phyloP scores from a whole-genome alignment of 176 grass and related monocot genomes.

The Raddia guianensis region DNA sequence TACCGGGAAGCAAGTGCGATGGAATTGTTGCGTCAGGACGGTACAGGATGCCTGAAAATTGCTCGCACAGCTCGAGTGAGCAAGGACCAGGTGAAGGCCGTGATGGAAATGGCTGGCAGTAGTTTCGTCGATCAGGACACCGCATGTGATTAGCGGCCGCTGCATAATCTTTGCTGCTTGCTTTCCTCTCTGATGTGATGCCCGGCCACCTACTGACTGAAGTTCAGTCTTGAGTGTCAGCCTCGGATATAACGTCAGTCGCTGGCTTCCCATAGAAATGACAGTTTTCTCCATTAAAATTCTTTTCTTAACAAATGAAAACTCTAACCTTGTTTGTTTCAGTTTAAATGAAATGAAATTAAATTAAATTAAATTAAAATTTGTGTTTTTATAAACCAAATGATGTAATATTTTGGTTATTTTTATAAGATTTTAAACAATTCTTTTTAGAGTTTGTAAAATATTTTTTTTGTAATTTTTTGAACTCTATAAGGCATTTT shows the following conservation, averaged over 20 bases:
- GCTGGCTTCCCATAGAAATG: neutral
- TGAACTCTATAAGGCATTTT: no score
- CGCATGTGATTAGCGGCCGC: neutral
- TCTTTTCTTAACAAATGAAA: no score
- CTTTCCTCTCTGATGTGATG: neutral
- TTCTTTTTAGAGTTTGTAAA: no score
- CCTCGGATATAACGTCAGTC: neutral
- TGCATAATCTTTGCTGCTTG: neutral
- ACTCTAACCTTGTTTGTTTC: no score
- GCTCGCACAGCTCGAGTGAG: neutral
- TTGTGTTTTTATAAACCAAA: no score
- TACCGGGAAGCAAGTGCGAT: neutral
- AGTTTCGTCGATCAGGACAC: neutral
- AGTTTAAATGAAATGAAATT: no score
- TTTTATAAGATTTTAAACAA: no score
- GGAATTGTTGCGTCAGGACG: neutral
- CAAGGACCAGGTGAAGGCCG: neutral
- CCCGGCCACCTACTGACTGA: neutral
- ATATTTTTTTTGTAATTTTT: no score
- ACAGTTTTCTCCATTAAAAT: no score
- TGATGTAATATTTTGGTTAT: no score
- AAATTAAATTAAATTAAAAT: no score
- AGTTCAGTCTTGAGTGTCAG: neutral
- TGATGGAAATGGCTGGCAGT: neutral
- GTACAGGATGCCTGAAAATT: neutral